phyloP scores from a whole-genome alignment of 169 alveolate species.

The Plasmodium knowlesi region DNA sequence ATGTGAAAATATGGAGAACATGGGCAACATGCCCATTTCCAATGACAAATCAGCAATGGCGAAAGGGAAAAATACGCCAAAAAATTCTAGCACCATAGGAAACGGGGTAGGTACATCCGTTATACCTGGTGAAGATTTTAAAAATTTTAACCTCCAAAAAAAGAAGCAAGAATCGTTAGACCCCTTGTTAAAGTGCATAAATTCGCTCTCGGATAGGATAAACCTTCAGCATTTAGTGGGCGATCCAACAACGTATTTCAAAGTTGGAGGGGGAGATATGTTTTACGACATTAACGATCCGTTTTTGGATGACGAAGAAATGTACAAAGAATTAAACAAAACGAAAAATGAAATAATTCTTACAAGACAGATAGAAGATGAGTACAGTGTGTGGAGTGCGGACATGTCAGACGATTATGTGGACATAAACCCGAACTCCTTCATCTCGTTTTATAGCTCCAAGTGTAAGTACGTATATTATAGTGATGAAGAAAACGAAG shows the following conservation, averaged over 20 bases:
- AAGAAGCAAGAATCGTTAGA: constrained; percentile 82
- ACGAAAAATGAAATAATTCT: constrained; percentile 78
- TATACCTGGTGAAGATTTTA: constrained; percentile 22
- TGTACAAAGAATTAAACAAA: constrained; percentile 80
- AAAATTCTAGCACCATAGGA: background rate
- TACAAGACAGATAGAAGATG: constrained; percentile 80
- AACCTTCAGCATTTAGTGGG: constrained; percentile 85
- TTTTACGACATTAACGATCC: constrained; percentile 87
- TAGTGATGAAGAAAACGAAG: constrained; percentile 28
- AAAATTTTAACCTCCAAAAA: constrained; percentile 81
- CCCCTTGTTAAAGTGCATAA: constrained; percentile 82
- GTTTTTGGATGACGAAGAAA: constrained; percentile 83
- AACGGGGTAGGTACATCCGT: background rate
- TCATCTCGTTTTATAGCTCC: constrained; percentile 63
- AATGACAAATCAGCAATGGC: constrained; percentile 10
- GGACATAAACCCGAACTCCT: constrained; percentile 53
- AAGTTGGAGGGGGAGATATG: constrained; percentile 87
- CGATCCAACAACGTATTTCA: constrained; percentile 83
- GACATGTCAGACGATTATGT: constrained; percentile 78
- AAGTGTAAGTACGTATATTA: constrained; percentile 35
- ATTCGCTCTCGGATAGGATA: constrained; percentile 84
- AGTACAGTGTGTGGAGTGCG: constrained; percentile 85
- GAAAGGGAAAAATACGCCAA: constrained; percentile 15
- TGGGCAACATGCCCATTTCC: background rate
- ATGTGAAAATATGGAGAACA: constrained; percentile 4